These are phyloP conservation scores for Cicer cuneatum DNA, from an alignment of 306 rosid species.

Conservation along the genomic window DNA sequence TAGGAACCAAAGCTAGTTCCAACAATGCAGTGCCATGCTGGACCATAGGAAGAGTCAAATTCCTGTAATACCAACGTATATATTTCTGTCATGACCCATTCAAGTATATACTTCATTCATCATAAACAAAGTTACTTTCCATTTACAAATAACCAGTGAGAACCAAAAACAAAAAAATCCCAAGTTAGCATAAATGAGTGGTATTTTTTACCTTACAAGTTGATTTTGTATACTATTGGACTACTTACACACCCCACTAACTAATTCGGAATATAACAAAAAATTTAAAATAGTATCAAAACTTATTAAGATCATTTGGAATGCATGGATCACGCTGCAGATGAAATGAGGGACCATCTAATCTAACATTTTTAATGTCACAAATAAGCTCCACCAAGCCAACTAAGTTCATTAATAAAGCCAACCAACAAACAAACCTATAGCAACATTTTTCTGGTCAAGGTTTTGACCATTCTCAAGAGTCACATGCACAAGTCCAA, in stretches of 20 bases:
- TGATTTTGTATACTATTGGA: no score
- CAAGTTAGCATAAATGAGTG: no score
- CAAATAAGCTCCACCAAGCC: conserved; percentile 29
- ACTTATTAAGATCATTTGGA: no score
- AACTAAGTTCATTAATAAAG: conserved; percentile 39
- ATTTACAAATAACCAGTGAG: no score
- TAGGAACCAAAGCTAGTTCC: conserved; percentile 98
- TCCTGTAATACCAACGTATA: conserved; percentile 59
- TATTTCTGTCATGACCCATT: conserved; percentile 10
- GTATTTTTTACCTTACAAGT: no score
- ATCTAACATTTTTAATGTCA: conserved; percentile 36
- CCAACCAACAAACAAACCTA: conserved; percentile 16
- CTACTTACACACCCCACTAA: no score
- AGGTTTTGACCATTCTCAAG: background rate
- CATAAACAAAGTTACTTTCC: no score
- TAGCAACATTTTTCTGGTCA: conserved; percentile 18
- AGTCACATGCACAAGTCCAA: conserved; percentile 5
- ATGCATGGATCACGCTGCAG: no score
- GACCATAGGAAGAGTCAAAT: conserved; percentile 85
- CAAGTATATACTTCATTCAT: no score
- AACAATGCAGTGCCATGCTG: conserved; percentile 99
- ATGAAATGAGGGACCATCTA: conserved; percentile 39
- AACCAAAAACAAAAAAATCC: no score
- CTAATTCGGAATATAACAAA: no score
- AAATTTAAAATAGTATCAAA: no score